A percentile compares a stretch with the other conserved stretches of the same genome.
phyloP scores from a whole-genome alignment of 805 yeast genomes.

The Lachancea sp. region DNA sequence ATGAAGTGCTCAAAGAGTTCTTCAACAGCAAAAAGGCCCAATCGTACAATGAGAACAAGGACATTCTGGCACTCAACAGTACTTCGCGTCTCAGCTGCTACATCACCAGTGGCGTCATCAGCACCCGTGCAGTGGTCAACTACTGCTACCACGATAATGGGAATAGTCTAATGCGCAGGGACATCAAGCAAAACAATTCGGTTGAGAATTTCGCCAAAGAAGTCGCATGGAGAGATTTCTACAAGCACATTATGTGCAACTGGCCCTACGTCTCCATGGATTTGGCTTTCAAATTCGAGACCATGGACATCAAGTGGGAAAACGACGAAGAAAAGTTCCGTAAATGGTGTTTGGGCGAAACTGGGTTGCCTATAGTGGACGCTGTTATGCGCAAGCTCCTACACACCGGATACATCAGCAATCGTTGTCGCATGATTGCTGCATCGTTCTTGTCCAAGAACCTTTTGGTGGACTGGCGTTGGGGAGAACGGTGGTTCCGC shows the following conservation, averaged over 20 bases:
- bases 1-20: conserved; percentile 16
- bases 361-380: conserved; percentile 53
- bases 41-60: conserved; percentile 18
- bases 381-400: conserved; percentile 50
- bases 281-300: conserved; percentile 42
- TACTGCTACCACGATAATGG: conserved; percentile 28
- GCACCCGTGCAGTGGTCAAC: conserved; percentile 36
- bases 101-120: conserved; percentile 41
- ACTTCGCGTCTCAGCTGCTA: conserved; percentile 42
- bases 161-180: conserved; percentile 17
- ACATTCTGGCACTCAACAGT: conserved; percentile 14
- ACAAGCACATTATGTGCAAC: conserved; percentile 41
- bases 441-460: conserved; percentile 48
- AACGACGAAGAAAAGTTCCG: conserved; percentile 37
- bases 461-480: conserved; percentile 47
- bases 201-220: conserved; percentile 44
- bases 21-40: conserved; percentile 9
- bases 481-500: conserved; percentile 48
- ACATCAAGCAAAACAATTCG: conserved; percentile 31
- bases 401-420: conserved; percentile 48
- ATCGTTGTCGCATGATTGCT: conserved; percentile 48
- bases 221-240: conserved; percentile 55
- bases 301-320: conserved; percentile 39
- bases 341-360: conserved; percentile 47
- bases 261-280: conserved; percentile 50